These are phyloP conservation scores for Cucumis melo DNA, from an alignment of 306 rosid genomes.

Conservation along the genomic window DNA sequence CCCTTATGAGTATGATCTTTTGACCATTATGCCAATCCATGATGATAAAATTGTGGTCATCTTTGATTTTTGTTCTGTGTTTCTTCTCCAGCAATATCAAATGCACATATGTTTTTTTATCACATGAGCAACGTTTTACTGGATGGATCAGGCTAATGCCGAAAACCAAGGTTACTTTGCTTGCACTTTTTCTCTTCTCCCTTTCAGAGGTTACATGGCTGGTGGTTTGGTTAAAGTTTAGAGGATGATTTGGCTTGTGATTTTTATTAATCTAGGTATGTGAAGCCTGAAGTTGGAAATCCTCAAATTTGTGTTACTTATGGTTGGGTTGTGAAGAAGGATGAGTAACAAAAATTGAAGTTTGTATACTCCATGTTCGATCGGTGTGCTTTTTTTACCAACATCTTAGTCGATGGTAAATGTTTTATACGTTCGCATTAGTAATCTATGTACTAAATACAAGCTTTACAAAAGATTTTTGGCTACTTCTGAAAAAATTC, in stretches of 20 bases:
- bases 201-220: not conserved
- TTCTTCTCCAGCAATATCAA: not conserved
- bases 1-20: not conserved
- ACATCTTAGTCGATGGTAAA: too few relatives aligned
- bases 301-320: not conserved
- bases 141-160: not conserved
- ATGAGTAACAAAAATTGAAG: not conserved
- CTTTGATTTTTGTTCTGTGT: not conserved
- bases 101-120: not conserved
- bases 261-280: not conserved
- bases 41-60: not conserved
- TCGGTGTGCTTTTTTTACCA: not conserved
- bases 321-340: not conserved
- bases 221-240: not conserved
- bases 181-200: not conserved
- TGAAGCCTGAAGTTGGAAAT: not conserved
- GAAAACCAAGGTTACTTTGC: not conserved
- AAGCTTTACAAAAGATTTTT: too few relatives aligned
- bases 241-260: not conserved
- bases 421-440: too few relatives aligned
- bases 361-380: not conserved
- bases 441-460: too few relatives aligned
- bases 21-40: not conserved
- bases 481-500: too few relatives aligned
- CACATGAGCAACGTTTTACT: not conserved